Evolutionary conservation across 2,329 filamentous ascomycete species (phyloP), one percentile per base, ranked within the genome.

Genomic region (Oidium heveae): DNA sequence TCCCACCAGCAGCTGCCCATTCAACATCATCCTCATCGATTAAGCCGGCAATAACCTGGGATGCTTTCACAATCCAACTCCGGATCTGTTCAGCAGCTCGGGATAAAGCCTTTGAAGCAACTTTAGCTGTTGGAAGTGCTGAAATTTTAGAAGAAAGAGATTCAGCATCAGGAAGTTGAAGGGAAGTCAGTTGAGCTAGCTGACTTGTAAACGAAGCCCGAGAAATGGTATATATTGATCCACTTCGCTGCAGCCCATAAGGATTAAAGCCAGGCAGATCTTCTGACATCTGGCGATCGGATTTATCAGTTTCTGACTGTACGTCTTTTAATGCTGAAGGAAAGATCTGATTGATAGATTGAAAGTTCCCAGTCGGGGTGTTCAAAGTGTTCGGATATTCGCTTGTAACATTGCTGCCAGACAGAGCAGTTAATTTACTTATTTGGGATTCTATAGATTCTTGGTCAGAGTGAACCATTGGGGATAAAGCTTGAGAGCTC

Each of bases 11-110:
- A 1, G 88, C 89, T 1, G 91, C 88, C 91, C 91, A 98, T 67
- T 96, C 89, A 16, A 96, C 87, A 64, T 98, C 91, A 66, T 96
- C 91, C 58, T 96, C 89, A 54, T 88, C 87, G 66, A 96, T 87
- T 44, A 98, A 71, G 5, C 88, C 88, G 55, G 77, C 77, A 54
- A 98, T 79, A 34, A 96, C 88, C 62, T 94, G 86, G 0, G 82
- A 82, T 0, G 89, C 89, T 66, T 95, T 95, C 59, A 77, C 76
- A 64, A 95, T 94, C 91, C 91, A 98, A 63, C 83, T 82, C 58
- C 83, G 77, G 60, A 98, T 96, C 67, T 96, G 88, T 58, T 93
- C 86, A 4, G 88, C 86, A 12, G 89, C 86, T 60, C 85, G 84
- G 59, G 86, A 82, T 55, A 96, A 74, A 0, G 87, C 86, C 57